Conservation (phyloP, 2,329 filamentous ascomycete genomes). For the Epichloe gansuensis region DNA sequence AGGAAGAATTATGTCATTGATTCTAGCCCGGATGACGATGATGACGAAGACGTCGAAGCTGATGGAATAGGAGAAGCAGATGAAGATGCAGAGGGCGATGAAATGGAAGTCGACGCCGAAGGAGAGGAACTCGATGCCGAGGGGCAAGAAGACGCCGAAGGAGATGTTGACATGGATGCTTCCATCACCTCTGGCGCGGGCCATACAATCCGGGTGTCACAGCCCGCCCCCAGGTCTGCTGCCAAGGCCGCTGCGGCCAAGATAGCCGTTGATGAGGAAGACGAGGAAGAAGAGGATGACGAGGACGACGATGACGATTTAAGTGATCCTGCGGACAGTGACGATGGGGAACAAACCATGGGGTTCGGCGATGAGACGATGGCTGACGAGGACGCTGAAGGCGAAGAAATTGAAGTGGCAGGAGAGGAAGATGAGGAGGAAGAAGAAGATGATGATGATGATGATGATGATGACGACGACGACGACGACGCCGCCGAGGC, state of each 20-base stretch:
- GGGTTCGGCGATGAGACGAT: constrained; percentile 32
- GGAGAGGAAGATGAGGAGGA: constrained; percentile 31
- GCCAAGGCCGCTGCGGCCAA: constrained; percentile 21
- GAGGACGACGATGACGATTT: constrained; percentile 43
- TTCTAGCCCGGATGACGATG: constrained; percentile 36
- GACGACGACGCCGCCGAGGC: constrained; percentile 27
- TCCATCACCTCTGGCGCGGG: constrained; percentile 18
- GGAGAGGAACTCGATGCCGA: constrained; percentile 28
- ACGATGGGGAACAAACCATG: constrained; percentile 26
- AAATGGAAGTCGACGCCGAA: constrained; percentile 25
- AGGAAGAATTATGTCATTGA: constrained; percentile 50
- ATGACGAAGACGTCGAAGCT: constrained; percentile 24
- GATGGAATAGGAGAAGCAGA: constrained; percentile 28
- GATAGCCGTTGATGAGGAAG: constrained; percentile 26
- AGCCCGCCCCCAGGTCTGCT: constrained; percentile 24
- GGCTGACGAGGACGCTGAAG: constrained; percentile 35
- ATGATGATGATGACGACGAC: constrained; percentile 25
- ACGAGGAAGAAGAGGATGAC: constrained; percentile 35
- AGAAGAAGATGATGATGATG: constrained; percentile 25
- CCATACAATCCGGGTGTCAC: constrained; percentile 35
- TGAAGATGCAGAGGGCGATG: constrained; percentile 27
- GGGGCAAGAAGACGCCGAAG: constrained; percentile 19
- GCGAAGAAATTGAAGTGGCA: constrained; percentile 29
- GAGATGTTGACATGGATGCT: constrained; percentile 33
- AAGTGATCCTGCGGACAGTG: constrained; percentile 40